A percentile compares a stretch with the other conserved stretches of the same genome.
Evolutionary conservation across 2,329 filamentous ascomycete genomes (phyloP).

Genomic region (Epicoccum nigrum): DNA sequence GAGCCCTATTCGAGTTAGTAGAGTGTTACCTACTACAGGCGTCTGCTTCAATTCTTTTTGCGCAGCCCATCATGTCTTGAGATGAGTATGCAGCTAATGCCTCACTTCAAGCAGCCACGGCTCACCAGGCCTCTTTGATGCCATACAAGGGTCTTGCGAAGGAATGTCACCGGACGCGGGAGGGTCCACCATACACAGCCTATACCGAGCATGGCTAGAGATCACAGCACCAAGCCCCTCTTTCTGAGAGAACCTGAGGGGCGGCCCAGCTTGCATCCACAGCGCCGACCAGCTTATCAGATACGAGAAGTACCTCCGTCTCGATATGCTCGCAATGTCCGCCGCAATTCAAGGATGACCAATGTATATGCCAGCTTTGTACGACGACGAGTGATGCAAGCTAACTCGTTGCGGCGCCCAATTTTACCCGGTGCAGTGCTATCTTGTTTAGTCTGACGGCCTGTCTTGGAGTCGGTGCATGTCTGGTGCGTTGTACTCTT

Average conservation of each 20-base stretch:
- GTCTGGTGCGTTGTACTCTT: conserved; percentile 5
- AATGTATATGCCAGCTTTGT: conserved; percentile 8
- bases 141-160: background rate
- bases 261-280: conserved; percentile 8
- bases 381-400: background rate
- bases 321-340: conserved; percentile 1
- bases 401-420: conserved; percentile 1
- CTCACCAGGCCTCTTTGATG: background rate
- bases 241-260: conserved; percentile 4
- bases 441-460: conserved; percentile 1
- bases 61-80: conserved; percentile 5
- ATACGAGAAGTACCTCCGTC: conserved; percentile 7
- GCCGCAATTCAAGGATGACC: conserved; percentile 1
- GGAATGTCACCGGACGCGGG: conserved; percentile 1
- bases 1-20: background rate
- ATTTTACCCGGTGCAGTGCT: conserved; percentile 13
- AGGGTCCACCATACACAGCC: background rate
- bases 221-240: conserved; percentile 6
- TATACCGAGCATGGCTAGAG: conserved; percentile 6
- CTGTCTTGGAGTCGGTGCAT: conserved; percentile 4
- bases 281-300: conserved; percentile 5
- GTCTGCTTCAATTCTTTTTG: background rate
- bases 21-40: background rate
- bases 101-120: conserved; percentile 4
- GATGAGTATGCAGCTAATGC: conserved; percentile 7